Evolutionary conservation across 116 monocot genomes (phyloP).

Genomic region (Posidonia oceanica): DNA sequence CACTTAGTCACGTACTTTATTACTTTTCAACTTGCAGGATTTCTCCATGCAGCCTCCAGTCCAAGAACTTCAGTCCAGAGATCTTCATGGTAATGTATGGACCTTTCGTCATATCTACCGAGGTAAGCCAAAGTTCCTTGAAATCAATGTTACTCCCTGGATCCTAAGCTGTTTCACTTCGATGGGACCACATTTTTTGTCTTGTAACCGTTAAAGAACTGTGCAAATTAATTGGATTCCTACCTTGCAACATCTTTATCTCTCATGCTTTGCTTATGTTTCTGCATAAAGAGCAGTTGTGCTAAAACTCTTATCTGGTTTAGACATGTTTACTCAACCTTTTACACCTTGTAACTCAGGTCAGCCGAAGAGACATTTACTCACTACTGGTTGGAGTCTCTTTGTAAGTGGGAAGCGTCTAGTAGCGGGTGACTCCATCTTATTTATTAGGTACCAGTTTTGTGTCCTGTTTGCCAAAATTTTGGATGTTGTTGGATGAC

Average conservation of each 20-base stretch:
- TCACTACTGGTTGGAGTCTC: slow-evolving; percentile 84
- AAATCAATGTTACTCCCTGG: background rate
- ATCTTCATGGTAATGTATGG: slow-evolving; percentile 88
- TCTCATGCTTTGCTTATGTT: background rate
- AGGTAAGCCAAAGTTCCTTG: slow-evolving; percentile 24
- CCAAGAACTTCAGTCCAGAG: slow-evolving; percentile 81
- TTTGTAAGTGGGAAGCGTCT: slow-evolving; percentile 78
- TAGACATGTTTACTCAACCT: background rate
- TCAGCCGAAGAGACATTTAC: slow-evolving; percentile 73
- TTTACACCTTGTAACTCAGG: slow-evolving; percentile 21
- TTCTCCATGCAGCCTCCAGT: slow-evolving; percentile 96
- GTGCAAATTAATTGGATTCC: too few relatives aligned
- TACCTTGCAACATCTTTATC: too few relatives aligned
- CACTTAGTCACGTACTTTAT: background rate
- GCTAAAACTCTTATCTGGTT: background rate
- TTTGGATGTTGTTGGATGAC: too few relatives aligned
- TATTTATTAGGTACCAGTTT: slow-evolving; percentile 60
- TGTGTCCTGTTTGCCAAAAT: background rate
- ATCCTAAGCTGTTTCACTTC: background rate
- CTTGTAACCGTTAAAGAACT: too few relatives aligned
- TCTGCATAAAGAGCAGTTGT: background rate
- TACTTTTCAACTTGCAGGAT: slow-evolving; percentile 38
- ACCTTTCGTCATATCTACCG: slow-evolving; percentile 96
- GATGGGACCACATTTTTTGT: background rate
- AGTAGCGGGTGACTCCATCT: slow-evolving; percentile 72